Percentiles rank a stretch among this genome's conserved stretches.
These are phyloP conservation scores for Durotheca rogersii DNA, from an alignment of 495 filamentous ascomycete genomes.

Conservation along the genomic window DNA sequence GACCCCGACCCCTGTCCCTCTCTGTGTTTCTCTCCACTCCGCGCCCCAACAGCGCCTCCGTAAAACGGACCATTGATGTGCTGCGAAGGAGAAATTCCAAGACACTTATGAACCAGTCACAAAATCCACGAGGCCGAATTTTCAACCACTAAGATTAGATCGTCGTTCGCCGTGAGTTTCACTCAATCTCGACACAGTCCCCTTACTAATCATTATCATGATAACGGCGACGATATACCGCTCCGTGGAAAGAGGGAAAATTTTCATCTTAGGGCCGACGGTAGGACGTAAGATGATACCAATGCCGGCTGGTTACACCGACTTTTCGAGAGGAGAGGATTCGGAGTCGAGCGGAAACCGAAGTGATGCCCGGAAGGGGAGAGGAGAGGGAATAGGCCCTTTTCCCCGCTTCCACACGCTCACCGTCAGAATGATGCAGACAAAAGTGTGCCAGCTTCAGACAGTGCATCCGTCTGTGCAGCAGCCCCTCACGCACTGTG, in stretches of 20 bases:
- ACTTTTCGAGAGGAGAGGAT: slow-evolving; percentile 16
- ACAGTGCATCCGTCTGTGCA: slow-evolving; percentile 24
- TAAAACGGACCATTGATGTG: slow-evolving; percentile 25
- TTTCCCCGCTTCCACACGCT: slow-evolving; percentile 7
- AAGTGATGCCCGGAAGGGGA: slow-evolving; percentile 18
- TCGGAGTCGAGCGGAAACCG: slow-evolving; percentile 14
- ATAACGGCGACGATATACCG: slow-evolving; percentile 17
- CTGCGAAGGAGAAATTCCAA: slow-evolving; percentile 17
- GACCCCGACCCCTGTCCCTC: slow-evolving; percentile 6
- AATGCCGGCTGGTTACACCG: slow-evolving; percentile 24
- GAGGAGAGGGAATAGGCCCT: slow-evolving; percentile 19
- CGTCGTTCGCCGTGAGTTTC: slow-evolving; percentile 11
- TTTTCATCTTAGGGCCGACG: slow-evolving; percentile 13
- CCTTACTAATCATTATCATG: slow-evolving; percentile 12
- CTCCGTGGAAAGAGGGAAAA: neutral
- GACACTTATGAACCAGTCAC: slow-evolving; percentile 29
- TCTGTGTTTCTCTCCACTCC: slow-evolving; percentile 13
- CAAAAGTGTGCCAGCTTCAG: slow-evolving; percentile 18
- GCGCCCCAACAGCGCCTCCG: slow-evolving; percentile 4
- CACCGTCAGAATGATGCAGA: slow-evolving; percentile 33
- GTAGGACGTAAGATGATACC: slow-evolving; percentile 20
- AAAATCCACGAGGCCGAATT: slow-evolving; percentile 28
- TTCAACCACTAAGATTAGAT: slow-evolving; percentile 22
- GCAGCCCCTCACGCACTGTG: slow-evolving; percentile 19
- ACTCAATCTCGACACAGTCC: slow-evolving; percentile 1